Evolutionary conservation across 306 rosid genomes (phyloP), one percentile per base, ranked within the genome.

Genomic region (Pterocarpus santalinus): DNA sequence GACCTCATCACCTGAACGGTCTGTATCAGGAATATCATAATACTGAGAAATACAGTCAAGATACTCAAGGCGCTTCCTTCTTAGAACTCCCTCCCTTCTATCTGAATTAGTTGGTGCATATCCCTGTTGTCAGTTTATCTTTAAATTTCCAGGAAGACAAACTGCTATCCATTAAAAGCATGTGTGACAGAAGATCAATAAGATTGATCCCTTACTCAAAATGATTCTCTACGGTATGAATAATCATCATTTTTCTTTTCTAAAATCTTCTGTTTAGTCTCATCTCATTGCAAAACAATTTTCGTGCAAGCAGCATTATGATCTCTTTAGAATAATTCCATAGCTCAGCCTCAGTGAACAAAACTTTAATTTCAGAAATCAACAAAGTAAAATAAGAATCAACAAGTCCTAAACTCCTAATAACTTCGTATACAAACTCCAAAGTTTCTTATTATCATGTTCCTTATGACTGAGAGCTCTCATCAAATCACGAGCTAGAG

Each of bases 101-200:
- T 93, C 97, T 91, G 97, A 93, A 91, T 90, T 93, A 90, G 97
- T 89, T 81, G 97, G 92, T 93, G 96, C 97, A 89, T 93, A 93
- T 89, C 97, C 97, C 97, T 93, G 97, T 93, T 83, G 94, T 91
- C 94, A 93, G 94, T 90, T 86, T 87, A 89, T 90, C 82, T 87
- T 89, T 87, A 84, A 91, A 93, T 84, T 87, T 87, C 82, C 86
- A 85, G 76, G 86, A 78, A 79, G 74, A 73, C 43, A 83, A 76
- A 44, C 38, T 57, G 41, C 60, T 13, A 47, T 68, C 4, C 76
- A 58, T 36, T 66, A 57, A 28, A 69, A 36, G 62, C 8, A 73
- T n/a, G 53, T 6, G 69, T 61, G 35, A 44, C 41, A 38, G 39
- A 73, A 68, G 77, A 69, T 72, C 69, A 82, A 82, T 61, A 69